Base-by-base conservation (phyloP, 164 flowering plant genomes). In the Annona cherimola region DNA sequence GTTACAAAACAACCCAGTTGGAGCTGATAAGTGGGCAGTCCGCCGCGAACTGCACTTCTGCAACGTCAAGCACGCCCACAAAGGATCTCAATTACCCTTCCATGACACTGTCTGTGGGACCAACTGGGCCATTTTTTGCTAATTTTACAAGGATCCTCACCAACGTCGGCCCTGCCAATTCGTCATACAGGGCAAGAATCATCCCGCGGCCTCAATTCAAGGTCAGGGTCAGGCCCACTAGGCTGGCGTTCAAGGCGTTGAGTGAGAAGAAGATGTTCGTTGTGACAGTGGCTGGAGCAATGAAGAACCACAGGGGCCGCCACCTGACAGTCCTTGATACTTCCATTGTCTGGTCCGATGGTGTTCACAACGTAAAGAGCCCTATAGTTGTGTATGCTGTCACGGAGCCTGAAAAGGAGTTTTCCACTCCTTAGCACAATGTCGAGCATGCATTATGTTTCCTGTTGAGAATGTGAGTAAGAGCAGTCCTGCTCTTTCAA, bases 61-160 rank as follows among this genome's bases (percentile, higher is more conserved):
- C 88, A 1, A 9, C 42, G 20, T 63, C 73, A 18, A 80, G 78
- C 4, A 82, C 59, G 41, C 70, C 83, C 0, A 86, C 76, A 9
- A 81, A 82, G 84, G 88, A 86, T 71, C 79, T 91, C 4, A 89
- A 91, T 73, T 86, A 83, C 63, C 96, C 93, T 44, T 85, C 92
- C 0, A 81, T 88, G 45, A 77, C 86, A 3, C 42, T 84, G 0
- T 73, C 79, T 0, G 71, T 74, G 1, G 0, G 26, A 0, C 4
- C 69, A 2, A 46, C 12, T 1, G 42, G 2, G 6, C 7, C 71
- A 9, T 46, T 82, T 62, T 76, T 46, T 1, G 76, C 76, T 0
- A 74, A 72, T n/a, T 90, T 82, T 70, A 66, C 73, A 20, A 76
- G 96, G 68, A 84, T 83, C 0, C 89, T 89, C 46, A 90, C 93